Base-by-base conservation (phyloP, 805 yeast genomes). In the Metschnikowia gelsemii region DNA sequence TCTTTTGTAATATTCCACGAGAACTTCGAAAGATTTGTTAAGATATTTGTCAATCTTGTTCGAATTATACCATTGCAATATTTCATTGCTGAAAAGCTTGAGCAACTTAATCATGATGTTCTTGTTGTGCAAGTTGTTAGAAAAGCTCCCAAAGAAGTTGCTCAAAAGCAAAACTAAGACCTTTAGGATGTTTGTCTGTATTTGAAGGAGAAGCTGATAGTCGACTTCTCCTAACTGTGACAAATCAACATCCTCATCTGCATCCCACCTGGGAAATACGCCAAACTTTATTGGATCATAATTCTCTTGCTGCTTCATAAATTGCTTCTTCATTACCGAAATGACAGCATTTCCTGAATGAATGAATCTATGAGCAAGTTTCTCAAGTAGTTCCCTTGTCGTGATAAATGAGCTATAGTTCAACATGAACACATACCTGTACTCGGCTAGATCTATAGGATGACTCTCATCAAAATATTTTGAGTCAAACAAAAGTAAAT, bases 161-260 rank as follows among this genome's bases (percentile, higher is more conserved):
- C 78, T 73, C 16, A 87, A 78, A 60, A 95, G 73, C 22, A 83
- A 75, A 32, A 80, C 73, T 42, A 88, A 66, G 0, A 88, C 87
- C 57, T 87, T 95, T 45, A 89, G 67, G 23, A 89, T 79, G 29
- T 95, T 95, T 27, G 84, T 71, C 57, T 89, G 93, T 31, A 90
- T 85, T 55, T 82, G 87, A 8, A 84, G 80, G 32, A 87, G 80
- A 40, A 79, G 73, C 32, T 73, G 74, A 73, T 83, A 80, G 51
- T 83, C 84, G 24, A 84, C 70, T 3, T 75, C 74, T 0, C 73
- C 74, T 28, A 68, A 55, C 12, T 56, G 63, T 13, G 62, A 66
- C 20, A 75, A 66, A 32, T 68, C 67, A 3, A 63, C 62, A 2
- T 58, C 47, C 4, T 54, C 46, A 43, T 69, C 73, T 21, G 62